Evolutionary conservation across 2,329 filamentous ascomycete genomes (phyloP).

Genomic region (Penicillium sp.): DNA sequence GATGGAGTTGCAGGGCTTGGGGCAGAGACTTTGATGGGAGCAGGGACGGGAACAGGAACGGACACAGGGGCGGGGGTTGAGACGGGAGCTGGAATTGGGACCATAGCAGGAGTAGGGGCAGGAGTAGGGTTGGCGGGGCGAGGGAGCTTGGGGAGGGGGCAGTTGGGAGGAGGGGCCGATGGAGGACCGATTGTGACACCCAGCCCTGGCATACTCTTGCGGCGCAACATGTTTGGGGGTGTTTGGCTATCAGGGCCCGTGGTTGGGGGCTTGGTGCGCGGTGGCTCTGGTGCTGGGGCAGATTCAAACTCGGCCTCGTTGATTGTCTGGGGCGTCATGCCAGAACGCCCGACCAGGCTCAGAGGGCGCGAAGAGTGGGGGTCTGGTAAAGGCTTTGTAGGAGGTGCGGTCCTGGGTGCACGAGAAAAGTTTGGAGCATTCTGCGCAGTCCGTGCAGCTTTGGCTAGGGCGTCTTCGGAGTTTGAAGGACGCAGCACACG

Average conservation of each 20-base stretch:
- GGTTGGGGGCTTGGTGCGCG: constrained; percentile 18
- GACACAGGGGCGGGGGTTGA: neutral
- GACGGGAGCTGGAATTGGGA: neutral
- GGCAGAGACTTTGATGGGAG: neutral
- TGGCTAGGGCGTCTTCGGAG: constrained; percentile 32
- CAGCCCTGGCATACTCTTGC: constrained; percentile 38
- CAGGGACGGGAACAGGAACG: neutral
- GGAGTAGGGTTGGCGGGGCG: constrained; percentile 13
- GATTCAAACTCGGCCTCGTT: constrained; percentile 7
- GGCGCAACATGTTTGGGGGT: constrained; percentile 24
- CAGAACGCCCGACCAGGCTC: constrained; percentile 22
- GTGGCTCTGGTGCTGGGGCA: constrained; percentile 11
- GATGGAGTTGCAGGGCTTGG: neutral
- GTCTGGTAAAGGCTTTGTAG: constrained; percentile 16
- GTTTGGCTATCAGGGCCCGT: constrained; percentile 11
- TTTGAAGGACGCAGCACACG: constrained; percentile 29
- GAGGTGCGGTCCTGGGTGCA: constrained; percentile 7
- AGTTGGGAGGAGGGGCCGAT: constrained; percentile 34
- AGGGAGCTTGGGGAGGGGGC: constrained; percentile 37
- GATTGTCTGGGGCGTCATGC: constrained; percentile 13
- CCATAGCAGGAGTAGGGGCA: neutral
- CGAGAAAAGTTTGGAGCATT: constrained; percentile 18
- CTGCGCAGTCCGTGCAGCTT: constrained; percentile 17
- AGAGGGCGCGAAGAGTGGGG: constrained; percentile 20
- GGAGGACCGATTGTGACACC: constrained; percentile 34